phyloP scores from a whole-genome alignment of 495 filamentous ascomycete genomes.

The Podospora comata region DNA sequence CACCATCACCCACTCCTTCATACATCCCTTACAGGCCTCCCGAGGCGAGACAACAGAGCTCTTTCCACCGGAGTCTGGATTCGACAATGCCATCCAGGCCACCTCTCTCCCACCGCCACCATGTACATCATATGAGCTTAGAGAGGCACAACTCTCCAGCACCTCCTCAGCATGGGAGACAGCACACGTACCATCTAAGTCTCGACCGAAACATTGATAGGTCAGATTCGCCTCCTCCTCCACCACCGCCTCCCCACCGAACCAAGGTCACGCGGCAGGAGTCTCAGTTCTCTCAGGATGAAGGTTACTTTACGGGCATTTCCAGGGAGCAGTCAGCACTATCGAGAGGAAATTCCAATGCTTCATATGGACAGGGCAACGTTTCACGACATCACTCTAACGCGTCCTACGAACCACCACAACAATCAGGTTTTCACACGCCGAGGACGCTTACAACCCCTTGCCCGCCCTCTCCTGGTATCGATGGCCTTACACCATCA shows the following conservation, averaged over 20 bases:
- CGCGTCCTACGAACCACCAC: constrained; percentile 34
- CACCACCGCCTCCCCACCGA: constrained; percentile 55
- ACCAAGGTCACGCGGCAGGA: constrained; percentile 21
- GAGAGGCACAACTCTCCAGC: constrained; percentile 7
- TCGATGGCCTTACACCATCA: constrained; percentile 74
- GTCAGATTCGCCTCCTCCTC: constrained; percentile 47
- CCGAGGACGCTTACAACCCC: constrained; percentile 50
- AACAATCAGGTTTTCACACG: constrained; percentile 45
- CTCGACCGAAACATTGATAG: constrained; percentile 18
- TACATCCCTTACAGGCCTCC: constrained; percentile 44
- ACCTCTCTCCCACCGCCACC: constrained; percentile 10
- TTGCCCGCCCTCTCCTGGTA: constrained; percentile 59
- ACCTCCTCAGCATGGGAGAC: constrained; percentile 24
- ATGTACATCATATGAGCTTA: background rate
- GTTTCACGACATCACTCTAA: constrained; percentile 22
- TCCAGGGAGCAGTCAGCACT: constrained; percentile 24
- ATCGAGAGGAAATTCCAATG: constrained; percentile 27
- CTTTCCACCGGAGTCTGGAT: constrained; percentile 11
- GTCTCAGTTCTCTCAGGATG: constrained; percentile 37
- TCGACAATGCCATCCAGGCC: background rate
- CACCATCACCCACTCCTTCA: constrained; percentile 42
- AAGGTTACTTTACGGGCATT: constrained; percentile 27
- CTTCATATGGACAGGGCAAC: constrained; percentile 22
- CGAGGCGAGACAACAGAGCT: constrained; percentile 16
- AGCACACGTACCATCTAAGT: constrained; percentile 23